phyloP scores from a whole-genome alignment of 352 stramenopile species.

The Vaucheria bursata region DNA sequence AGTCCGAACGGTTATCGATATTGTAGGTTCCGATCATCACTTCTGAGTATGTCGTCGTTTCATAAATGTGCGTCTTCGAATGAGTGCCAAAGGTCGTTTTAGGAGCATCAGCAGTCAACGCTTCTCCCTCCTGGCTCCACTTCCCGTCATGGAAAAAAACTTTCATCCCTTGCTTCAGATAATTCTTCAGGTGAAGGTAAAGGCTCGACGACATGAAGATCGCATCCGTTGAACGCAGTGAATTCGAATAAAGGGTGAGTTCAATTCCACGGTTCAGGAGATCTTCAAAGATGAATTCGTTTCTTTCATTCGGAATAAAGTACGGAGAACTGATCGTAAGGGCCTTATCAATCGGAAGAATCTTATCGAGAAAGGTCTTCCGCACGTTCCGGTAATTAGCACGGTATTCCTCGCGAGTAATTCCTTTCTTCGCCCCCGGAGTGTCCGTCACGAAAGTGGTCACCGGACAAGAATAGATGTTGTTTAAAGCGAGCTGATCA shows the following conservation, averaged over 20 bases:
- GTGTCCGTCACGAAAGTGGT: background rate
- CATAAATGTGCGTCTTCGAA: background rate
- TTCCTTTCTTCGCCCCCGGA: background rate
- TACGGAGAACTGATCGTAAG: background rate
- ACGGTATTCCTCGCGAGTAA: too few species aligned
- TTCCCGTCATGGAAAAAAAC: background rate
- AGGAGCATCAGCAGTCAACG: background rate
- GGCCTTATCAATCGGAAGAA: background rate
- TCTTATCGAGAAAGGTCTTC: background rate
- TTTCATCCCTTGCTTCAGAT: background rate
- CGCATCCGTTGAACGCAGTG: background rate
- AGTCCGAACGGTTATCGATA: background rate
- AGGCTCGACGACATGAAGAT: background rate
- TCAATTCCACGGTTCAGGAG: background rate
- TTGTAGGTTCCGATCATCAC: constrained; percentile 4
- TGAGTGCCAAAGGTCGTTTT: background rate
- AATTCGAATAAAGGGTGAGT: background rate
- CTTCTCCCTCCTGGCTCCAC: background rate
- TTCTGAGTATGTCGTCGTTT: background rate
- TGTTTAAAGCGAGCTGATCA: background rate
- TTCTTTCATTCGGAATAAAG: background rate
- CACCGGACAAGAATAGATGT: background rate
- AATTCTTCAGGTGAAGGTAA: background rate
- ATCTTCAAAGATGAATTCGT: background rate
- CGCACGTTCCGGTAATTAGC: background rate